Base-by-base conservation (phyloP, 2,329 filamentous ascomycete species). In the Knufia fluminis region DNA sequence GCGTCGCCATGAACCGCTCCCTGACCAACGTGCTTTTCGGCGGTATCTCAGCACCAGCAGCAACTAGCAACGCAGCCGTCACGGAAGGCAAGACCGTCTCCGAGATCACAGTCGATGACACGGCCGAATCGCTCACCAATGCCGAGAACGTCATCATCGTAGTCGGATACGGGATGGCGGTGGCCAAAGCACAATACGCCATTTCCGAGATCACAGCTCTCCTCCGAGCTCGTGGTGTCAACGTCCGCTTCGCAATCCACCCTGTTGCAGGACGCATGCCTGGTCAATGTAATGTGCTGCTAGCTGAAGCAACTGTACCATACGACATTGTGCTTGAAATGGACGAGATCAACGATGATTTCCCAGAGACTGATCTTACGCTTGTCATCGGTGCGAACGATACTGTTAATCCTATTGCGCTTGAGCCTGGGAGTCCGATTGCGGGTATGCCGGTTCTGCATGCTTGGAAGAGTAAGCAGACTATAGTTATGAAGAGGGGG, bases 291-390 rank as follows among this genome's bases (percentile, higher is more conserved):
- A 94, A 95, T 61, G 88, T 94, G 3, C 73, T 95, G 2, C 79
- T 94, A 12, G 89, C 89, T 0, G 89, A 95, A 66, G 89, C 89
- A 1, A 83, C 78, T 28, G 89, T 94, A 24, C 87, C 87, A 2
- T 94, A 94, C 61, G 89, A 95, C 59, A 91, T 94, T 49, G 88
- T 94, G 23, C 75, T 94, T 40, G 88, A 95, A 68, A 94, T 94
- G 88, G 89, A 94, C 59, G 89, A 95, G 71, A 94, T 94, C 69
- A 95, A 94, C 65, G 88, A 94, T 54, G 88, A 94, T 61, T 95
- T 94, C 64, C 67, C 75, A 4, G 85, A 92, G 23, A 94, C 89
- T 0, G 89, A 94, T 60, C 73, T 94, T 8, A 89, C 86, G 0
- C 77, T 94, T 2, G 88, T 94, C 0, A 94, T 94, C 61, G 89